Base-by-base conservation (phyloP, 441 rosid species). In the Erodium chrysanthum region DNA sequence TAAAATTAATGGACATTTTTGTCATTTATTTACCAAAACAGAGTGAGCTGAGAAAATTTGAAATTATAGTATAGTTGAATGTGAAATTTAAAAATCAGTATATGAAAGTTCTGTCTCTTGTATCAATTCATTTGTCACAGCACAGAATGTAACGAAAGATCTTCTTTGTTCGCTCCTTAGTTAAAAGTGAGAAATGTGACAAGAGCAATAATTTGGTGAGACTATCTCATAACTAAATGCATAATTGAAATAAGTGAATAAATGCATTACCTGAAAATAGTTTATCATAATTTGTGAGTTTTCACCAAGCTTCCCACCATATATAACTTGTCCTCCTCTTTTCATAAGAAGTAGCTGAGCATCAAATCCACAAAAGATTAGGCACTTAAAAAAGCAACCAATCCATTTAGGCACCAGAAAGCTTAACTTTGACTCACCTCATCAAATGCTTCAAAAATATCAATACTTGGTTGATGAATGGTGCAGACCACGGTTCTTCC, bases 401-500 rank as follows among this genome's bases (percentile, higher is more conserved):
- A n/a, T n/a, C n/a, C n/a, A n/a, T n/a, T n/a, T 54, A 66, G 65
- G 69, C 66, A 5, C 18, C 14, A 7, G 40, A 73, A 73, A 71
- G 35, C 2, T 66, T 72, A 60, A 54, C 52, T 18, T 70, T 58
- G 18, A 66, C 75, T 71, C 56, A 92, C 96, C 92, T 91, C 98
- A 77, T 89, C 97, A 66, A 91, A 93, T 66, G 98, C 88, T 78
- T 93, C 97, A 74, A 91, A 93, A 68, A 93, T 91, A 68, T 86
- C 96, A 58, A 88, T 92, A 75, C 96, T 90, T 29, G 98, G 96
- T 77, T 92, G 98, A 73, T 92, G 98, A 74, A 92, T 92, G 67
- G 96, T 87, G 83, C 96, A 92, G 73, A 90, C 96, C 64, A 92
- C 92, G 17, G 96, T 92, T 82, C 98, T 84, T 72, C 98, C 96